phyloP scores from a whole-genome alignment of 768 basidiomycete genomes.

The Dacryopinax spathularia region DNA sequence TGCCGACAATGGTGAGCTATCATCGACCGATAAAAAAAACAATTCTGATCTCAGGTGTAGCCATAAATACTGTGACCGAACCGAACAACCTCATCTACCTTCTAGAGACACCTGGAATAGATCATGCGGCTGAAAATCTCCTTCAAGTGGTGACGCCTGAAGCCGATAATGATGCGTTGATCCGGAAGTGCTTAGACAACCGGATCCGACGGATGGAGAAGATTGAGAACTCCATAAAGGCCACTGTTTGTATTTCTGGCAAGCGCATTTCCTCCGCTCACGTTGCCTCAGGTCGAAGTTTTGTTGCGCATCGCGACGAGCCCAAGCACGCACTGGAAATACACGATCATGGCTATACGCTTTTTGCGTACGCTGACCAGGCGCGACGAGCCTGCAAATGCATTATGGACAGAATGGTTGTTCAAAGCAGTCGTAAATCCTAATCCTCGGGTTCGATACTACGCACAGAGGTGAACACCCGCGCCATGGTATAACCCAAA shows the following conservation, averaged over 20 bases:
- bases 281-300: slow-evolving; percentile 25
- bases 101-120: background rate
- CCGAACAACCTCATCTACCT: background rate
- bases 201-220: slow-evolving; percentile 23
- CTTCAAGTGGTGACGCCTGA: background rate
- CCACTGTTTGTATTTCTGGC: slow-evolving; percentile 29
- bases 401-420: slow-evolving; percentile 10
- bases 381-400: slow-evolving; percentile 41
- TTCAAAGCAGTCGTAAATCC: background rate
- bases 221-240: slow-evolving; percentile 30
- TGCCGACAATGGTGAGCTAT: slow-evolving; percentile 41
- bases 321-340: slow-evolving; percentile 62
- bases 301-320: slow-evolving; percentile 47
- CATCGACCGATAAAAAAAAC: slow-evolving; percentile 11
- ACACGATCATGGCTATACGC: slow-evolving; percentile 53
- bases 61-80: background rate
- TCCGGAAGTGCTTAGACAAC: slow-evolving; percentile 28
- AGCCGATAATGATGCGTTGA: slow-evolving; percentile 31
- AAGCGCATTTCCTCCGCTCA: background rate
- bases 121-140: background rate
- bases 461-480: slow-evolving; percentile 8
- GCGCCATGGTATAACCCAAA: slow-evolving; percentile 12
- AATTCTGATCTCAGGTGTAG: background rate
- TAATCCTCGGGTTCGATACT: background rate
- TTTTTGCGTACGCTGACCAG: slow-evolving; percentile 55